Conservation (phyloP, 2,329 filamentous ascomycete species). For the Lecanosticta acicola region DNA sequence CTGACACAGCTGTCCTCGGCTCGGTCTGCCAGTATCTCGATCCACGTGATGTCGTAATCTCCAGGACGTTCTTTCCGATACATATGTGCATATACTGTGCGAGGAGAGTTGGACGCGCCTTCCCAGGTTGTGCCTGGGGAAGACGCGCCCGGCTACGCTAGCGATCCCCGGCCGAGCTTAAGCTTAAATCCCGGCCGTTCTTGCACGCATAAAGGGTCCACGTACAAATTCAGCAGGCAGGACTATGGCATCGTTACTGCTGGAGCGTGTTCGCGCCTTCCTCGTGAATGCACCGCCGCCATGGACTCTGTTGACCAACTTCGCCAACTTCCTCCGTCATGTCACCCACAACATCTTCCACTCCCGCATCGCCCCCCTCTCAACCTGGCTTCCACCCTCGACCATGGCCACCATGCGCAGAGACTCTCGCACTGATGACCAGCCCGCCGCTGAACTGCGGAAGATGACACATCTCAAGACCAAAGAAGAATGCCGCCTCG, state of each 20-base stretch:
- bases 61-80: too few species aligned
- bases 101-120: background rate
- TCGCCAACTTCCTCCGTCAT: conserved; percentile 10
- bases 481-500: conserved; percentile 46
- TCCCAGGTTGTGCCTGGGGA: background rate
- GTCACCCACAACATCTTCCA: conserved; percentile 8
- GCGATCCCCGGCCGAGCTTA: background rate
- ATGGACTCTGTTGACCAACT: conserved; percentile 3
- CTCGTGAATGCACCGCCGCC: conserved; percentile 11
- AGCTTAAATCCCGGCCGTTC: background rate
- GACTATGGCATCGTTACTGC: conserved; percentile 10
- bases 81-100: too few species aligned
- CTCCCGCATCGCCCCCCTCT: conserved; percentile 6
- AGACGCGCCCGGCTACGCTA: conserved; percentile 1
- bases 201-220: background rate
- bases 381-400: background rate
- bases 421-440: conserved; percentile 18
- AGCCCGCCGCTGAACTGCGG: conserved; percentile 14
- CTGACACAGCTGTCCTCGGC: too few species aligned
- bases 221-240: background rate
- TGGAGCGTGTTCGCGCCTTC: conserved; percentile 13
- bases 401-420: conserved; percentile 16
- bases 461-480: conserved; percentile 42
- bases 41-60: too few species aligned
- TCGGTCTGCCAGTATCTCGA: too few species aligned